Conservation (phyloP, 2,329 filamentous ascomycete species). For the Monilinia vaccinii-corymbosi region DNA sequence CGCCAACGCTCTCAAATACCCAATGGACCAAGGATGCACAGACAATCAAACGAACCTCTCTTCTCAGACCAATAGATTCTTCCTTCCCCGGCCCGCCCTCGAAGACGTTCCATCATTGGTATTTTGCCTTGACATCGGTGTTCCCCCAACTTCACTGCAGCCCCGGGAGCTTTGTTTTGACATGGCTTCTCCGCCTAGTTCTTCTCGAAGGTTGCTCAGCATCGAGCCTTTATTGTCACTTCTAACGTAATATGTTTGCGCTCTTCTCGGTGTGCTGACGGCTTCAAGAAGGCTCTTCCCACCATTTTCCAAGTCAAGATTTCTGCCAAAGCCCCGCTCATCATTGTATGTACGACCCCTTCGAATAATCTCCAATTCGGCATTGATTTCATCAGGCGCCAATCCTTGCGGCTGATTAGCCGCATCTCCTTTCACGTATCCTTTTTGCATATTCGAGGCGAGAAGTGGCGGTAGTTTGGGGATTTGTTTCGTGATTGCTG, state of each 20-base stretch:
- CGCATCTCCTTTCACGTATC: constrained; percentile 20
- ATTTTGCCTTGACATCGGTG: constrained; percentile 8
- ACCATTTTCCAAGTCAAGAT: constrained; percentile 27
- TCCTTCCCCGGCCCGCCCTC: background rate
- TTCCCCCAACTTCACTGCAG: constrained; percentile 5
- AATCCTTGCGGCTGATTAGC: constrained; percentile 15
- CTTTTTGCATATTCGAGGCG: constrained; percentile 19
- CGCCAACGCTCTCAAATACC: background rate
- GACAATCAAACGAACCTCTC: background rate
- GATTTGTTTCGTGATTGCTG: constrained; percentile 24
- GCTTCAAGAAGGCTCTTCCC: constrained; percentile 20
- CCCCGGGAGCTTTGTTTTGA: constrained; percentile 12
- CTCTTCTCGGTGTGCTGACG: constrained; percentile 12
- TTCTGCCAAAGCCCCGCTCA: constrained; percentile 23
- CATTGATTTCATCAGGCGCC: constrained; percentile 12
- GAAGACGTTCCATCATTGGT: constrained; percentile 9
- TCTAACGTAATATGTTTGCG: constrained; percentile 8
- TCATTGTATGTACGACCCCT: constrained; percentile 26
- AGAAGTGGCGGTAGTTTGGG: constrained; percentile 27
- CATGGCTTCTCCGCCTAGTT: constrained; percentile 16
- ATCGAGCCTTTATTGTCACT: constrained; percentile 12
- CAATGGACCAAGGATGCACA: background rate
- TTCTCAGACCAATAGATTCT: background rate
- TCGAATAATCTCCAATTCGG: constrained; percentile 26
- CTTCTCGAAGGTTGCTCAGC: constrained; percentile 9